Conservation (phyloP, 305 asterid genomes). For the Fraxinus greggii region DNA sequence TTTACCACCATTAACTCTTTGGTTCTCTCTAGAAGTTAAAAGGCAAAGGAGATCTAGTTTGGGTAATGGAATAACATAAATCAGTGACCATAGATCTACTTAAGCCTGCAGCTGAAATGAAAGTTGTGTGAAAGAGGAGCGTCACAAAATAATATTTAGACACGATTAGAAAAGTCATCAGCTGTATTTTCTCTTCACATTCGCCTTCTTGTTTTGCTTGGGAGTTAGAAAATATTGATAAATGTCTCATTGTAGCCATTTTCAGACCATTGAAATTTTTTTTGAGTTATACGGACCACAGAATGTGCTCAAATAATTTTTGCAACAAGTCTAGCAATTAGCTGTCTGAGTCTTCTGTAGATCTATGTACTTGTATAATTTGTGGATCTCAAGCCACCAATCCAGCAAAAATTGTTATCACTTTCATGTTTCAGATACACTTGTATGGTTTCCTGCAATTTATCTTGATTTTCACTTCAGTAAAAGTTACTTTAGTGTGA, state of each 20-base stretch:
- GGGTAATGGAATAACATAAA: not conserved
- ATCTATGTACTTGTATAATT: not conserved
- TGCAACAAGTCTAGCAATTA: not conserved
- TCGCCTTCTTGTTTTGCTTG: constrained; percentile 10
- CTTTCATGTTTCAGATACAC: not conserved
- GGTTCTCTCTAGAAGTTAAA: not conserved
- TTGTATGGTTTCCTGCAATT: not conserved
- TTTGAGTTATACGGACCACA: not conserved
- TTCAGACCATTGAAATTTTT: not conserved
- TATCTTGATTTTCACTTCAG: not conserved
- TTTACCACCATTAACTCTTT: not conserved
- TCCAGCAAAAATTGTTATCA: not conserved
- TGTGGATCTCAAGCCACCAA: not conserved
- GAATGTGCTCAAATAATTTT: constrained; percentile 1
- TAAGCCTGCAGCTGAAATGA: constrained; percentile 2
- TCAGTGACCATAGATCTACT: constrained; percentile 6
- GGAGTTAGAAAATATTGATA: not conserved
- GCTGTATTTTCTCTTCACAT: not conserved
- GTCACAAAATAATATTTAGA: not conserved
- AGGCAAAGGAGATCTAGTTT: not conserved
- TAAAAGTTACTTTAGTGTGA: not conserved
- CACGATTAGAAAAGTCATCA: not conserved
- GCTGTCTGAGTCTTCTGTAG: not conserved
- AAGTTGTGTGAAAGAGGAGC: not conserved
- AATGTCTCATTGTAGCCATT: not conserved